Percentiles rank a stretch among this genome's conserved stretches.
Conservation (phyloP, 805 yeast genomes). For the Ogataea neopini region DNA sequence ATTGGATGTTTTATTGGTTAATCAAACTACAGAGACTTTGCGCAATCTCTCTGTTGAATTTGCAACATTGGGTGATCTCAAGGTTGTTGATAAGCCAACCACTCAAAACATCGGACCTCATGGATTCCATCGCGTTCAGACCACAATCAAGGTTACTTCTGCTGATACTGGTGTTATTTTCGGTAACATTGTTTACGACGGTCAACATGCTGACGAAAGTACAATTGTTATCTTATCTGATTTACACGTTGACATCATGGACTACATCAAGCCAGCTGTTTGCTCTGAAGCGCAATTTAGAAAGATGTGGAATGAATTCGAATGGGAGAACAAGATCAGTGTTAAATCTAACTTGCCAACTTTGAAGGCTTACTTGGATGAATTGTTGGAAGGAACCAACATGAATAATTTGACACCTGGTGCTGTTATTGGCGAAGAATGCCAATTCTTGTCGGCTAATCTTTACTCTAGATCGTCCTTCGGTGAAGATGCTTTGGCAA, state of each 20-base stretch:
- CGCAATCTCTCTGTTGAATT: constrained; percentile 92
- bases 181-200: constrained; percentile 96
- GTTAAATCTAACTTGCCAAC: constrained; percentile 68
- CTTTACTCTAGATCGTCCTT: constrained; percentile 88
- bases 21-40: constrained; percentile 89
- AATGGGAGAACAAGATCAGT: constrained; percentile 98
- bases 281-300: constrained; percentile 90
- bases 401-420: constrained; percentile 94
- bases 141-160: constrained; percentile 90
- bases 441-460: constrained; percentile 92
- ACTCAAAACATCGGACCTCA: constrained; percentile 95
- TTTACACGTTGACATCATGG: constrained; percentile 95
- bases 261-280: constrained; percentile 92
- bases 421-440: constrained; percentile 85
- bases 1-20: constrained; percentile 88
- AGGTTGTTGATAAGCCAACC: constrained; percentile 88
- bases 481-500: constrained; percentile 97
- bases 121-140: constrained; percentile 87
- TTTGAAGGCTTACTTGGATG: constrained; percentile 76
- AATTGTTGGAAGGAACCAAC: constrained; percentile 78
- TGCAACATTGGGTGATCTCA: constrained; percentile 93
- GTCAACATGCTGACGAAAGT: constrained; percentile 87
- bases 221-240: constrained; percentile 91
- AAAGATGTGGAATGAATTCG: constrained; percentile 98
- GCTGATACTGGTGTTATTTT: constrained; percentile 98